These are phyloP conservation scores for Russula olivacea DNA, from an alignment of 768 basidiomycete genomes.

Conservation along the genomic window DNA sequence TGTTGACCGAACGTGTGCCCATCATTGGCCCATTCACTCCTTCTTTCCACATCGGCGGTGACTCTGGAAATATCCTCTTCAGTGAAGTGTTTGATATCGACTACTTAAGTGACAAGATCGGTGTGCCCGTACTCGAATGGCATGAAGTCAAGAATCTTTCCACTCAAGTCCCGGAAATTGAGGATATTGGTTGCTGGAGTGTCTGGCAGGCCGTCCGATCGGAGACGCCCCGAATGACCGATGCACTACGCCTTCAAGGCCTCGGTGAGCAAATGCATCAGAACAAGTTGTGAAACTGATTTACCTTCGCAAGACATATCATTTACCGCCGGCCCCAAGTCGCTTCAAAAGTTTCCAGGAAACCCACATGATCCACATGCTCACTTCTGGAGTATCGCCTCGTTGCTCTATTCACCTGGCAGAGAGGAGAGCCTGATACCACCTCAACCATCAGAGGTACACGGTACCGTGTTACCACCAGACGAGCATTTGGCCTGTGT, in stretches of 20 bases:
- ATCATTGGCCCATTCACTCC: constrained; percentile 39
- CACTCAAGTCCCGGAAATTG: constrained; percentile 30
- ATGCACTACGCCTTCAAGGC: constrained; percentile 28
- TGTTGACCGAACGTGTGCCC: constrained; percentile 37
- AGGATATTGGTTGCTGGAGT: constrained; percentile 41
- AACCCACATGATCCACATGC: constrained; percentile 32
- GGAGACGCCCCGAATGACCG: constrained; percentile 30
- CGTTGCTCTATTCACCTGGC: constrained; percentile 33
- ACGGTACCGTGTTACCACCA: constrained; percentile 29
- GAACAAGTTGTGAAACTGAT: neutral
- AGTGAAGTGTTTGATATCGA: constrained; percentile 41
- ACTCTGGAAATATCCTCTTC: constrained; percentile 33
- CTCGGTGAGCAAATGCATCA: constrained; percentile 29
- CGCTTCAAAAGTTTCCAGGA: constrained; percentile 32
- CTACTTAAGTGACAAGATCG: constrained; percentile 34
- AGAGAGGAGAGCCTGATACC: constrained; percentile 28
- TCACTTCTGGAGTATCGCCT: constrained; percentile 33
- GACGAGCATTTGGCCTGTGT: constrained; percentile 39
- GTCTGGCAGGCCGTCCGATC: constrained; percentile 35
- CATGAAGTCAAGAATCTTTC: constrained; percentile 36
- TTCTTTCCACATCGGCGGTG: constrained; percentile 33
- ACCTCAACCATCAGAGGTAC: constrained; percentile 29
- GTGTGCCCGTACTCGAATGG: constrained; percentile 39
- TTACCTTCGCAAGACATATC: constrained; percentile 31
- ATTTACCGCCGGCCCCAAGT: constrained; percentile 34